Evolutionary conservation across 495 filamentous ascomycete species (phyloP).

Genomic region (Lasiosphaeria hispida): DNA sequence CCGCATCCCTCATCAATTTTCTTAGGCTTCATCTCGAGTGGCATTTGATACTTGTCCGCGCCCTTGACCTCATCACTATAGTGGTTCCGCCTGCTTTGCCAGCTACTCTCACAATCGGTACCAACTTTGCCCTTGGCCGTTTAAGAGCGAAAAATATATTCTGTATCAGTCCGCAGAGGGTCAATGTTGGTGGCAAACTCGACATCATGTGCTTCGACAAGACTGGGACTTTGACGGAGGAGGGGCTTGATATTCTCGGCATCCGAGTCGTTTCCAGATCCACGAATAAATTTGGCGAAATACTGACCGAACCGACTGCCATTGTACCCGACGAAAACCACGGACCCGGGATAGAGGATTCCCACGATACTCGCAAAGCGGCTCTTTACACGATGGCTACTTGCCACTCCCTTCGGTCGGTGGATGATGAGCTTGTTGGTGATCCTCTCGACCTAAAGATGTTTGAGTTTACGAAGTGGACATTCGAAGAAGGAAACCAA

Average conservation of each 20-base stretch:
- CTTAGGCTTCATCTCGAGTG: slow-evolving; percentile 75
- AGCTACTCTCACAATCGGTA: slow-evolving; percentile 93
- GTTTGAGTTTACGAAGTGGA: slow-evolving; percentile 97
- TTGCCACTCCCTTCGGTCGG: slow-evolving; percentile 84
- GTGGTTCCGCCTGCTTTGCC: slow-evolving; percentile 97
- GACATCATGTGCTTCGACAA: slow-evolving; percentile 99
- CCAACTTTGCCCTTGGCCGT: slow-evolving; percentile 86
- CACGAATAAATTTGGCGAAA: slow-evolving; percentile 52
- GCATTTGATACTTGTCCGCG: slow-evolving; percentile 87
- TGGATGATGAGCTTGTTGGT: slow-evolving; percentile 85
- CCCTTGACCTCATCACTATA: slow-evolving; percentile 95
- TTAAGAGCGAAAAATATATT: slow-evolving; percentile 88
- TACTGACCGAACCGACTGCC: slow-evolving; percentile 45
- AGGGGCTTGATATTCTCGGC: slow-evolving; percentile 93
- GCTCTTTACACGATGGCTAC: slow-evolving; percentile 94
- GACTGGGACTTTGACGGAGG: slow-evolving; percentile 95
- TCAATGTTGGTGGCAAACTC: slow-evolving; percentile 94
- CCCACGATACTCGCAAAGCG: slow-evolving; percentile 64
- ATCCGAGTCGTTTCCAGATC: slow-evolving; percentile 67
- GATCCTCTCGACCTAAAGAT: slow-evolving; percentile 97
- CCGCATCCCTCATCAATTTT: slow-evolving; percentile 91
- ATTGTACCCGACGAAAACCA: slow-evolving; percentile 56
- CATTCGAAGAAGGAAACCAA: slow-evolving; percentile 80
- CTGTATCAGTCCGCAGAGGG: slow-evolving; percentile 93
- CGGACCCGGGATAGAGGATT: slow-evolving; percentile 53